Evolutionary conservation across 139 green algal genomes (phyloP), one percentile per base, ranked within the genome.

Genomic region (Tetraselmis striata): DNA sequence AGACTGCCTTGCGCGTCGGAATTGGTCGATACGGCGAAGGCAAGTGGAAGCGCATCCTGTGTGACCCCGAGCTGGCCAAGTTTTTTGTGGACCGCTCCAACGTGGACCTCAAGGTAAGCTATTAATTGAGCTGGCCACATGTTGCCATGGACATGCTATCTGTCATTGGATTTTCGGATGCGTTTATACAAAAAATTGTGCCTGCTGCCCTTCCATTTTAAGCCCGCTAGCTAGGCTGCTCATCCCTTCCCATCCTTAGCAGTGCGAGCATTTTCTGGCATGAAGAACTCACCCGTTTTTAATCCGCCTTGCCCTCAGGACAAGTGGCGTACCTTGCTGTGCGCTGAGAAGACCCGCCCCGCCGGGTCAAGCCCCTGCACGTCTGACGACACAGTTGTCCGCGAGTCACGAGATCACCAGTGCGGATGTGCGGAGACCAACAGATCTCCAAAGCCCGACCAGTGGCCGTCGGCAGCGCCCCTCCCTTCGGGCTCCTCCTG

Each of bases 61-160:
- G 26, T 18, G 74, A 77, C 74, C 74, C 74, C 74, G 74, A 28
- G 74, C 74, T 77, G 2, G n/a, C n/a, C 74, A 77, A 77, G 74
- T 77, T 28, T 28, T 29, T 77, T 18, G 74, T 31, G 5, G 74
- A 29, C 74, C 74, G 74, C n/a, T 31, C 74, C 5, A 77, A 77
- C 74, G 74, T 77, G 5, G 74, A 77, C 74, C 74, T 77, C 23
- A 77, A 77, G 74, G 74, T 74, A n/a, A n/a, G n/a, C n/a, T n/a
- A n/a, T n/a, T n/a, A n/a, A n/a, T n/a, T n/a, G n/a, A n/a, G n/a
- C n/a, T n/a, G n/a, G n/a, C n/a, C n/a, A n/a, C n/a, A n/a, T n/a
- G n/a, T n/a, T n/a, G n/a, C n/a, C n/a, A n/a, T n/a, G n/a, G n/a
- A n/a, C n/a, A n/a, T n/a, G n/a, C n/a, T n/a, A n/a, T n/a, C n/a